A percentile compares a stretch with the other conserved stretches of the same genome.
Evolutionary conservation across 163 green algal species (phyloP).

Genomic region (Trebouxia gelatinosa): DNA sequence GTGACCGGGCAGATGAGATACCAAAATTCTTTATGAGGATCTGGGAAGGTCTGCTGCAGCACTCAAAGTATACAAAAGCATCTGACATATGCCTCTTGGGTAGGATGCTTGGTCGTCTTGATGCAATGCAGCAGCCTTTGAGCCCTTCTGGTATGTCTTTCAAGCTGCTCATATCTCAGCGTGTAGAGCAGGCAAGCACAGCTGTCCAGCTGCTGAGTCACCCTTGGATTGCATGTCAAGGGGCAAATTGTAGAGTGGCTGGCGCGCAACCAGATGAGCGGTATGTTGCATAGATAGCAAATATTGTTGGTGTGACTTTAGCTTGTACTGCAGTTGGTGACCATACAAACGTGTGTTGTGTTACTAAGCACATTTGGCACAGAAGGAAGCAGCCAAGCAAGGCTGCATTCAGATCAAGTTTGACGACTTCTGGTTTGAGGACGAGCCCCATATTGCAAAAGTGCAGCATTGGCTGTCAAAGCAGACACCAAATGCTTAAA

Average conservation of each 20-base stretch:
- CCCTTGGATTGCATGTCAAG: background rate
- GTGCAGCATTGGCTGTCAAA: background rate
- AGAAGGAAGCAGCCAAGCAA: conserved; percentile 13
- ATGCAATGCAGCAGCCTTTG: conserved; percentile 8
- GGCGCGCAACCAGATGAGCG: conserved; percentile 3
- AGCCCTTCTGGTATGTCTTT: background rate
- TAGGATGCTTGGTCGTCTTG: background rate
- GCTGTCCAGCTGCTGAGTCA: conserved; percentile 3
- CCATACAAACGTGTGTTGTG: conserved; percentile 19
- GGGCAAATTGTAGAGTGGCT: background rate
- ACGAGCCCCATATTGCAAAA: background rate
- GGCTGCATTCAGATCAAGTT: conserved; percentile 14
- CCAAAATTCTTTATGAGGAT: background rate
- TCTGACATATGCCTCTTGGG: conserved; percentile 9
- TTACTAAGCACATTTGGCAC: conserved; percentile 18
- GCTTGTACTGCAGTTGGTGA: background rate
- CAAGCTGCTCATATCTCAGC: conserved; percentile 1
- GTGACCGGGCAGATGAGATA: background rate
- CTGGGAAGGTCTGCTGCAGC: conserved; percentile 1
- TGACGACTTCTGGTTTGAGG: background rate
- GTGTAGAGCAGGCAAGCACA: conserved; percentile 7
- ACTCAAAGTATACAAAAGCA: conserved; percentile 6
- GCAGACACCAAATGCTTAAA: background rate
- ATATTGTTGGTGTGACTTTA: background rate
- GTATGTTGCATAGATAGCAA: background rate